phyloP scores from a whole-genome alignment of 371 early-diverging fungal genomes.

The Mortierella sp. region DNA sequence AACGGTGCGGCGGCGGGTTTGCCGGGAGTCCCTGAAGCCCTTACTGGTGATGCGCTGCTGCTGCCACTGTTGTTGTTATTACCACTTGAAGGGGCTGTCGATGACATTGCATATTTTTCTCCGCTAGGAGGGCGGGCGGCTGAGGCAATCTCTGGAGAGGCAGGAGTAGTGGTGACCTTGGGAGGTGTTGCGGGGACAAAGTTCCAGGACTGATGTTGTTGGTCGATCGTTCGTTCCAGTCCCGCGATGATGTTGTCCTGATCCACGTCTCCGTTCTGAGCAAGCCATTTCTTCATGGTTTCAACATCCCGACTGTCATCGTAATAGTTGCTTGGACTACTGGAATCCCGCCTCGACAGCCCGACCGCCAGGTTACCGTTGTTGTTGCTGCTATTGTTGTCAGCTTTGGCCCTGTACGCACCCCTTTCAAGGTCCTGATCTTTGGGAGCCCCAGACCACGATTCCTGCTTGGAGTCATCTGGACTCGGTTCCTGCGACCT shows the following conservation, averaged over 20 bases:
- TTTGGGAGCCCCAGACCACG: neutral
- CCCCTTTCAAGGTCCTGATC: neutral
- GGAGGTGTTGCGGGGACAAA: neutral
- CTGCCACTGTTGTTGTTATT: neutral
- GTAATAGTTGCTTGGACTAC: slow-evolving; percentile 21
- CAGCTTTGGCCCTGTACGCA: neutral
- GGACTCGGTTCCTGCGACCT: neutral
- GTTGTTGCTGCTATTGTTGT: neutral
- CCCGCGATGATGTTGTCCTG: slow-evolving; percentile 18
- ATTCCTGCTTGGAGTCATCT: neutral
- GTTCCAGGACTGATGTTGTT: slow-evolving; percentile 16
- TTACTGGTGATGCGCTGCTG: neutral
- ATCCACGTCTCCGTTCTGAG: slow-evolving; percentile 20
- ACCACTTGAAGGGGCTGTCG: neutral
- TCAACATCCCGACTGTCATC: slow-evolving; percentile 24
- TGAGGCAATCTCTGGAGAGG: neutral
- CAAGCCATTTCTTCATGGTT: slow-evolving; percentile 22
- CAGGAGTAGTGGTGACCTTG: neutral
- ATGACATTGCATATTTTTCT: neutral
- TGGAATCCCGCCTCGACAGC: slow-evolving; percentile 7
- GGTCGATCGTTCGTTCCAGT: slow-evolving; percentile 19
- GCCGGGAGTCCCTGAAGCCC: neutral
- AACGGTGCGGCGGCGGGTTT: slow-evolving; percentile 22
- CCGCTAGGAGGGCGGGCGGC: neutral
- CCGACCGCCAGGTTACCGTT: neutral